These are phyloP conservation scores for Leccinum fallax DNA, from an alignment of 1,284 basidiomycete species.

Conservation along the genomic window DNA sequence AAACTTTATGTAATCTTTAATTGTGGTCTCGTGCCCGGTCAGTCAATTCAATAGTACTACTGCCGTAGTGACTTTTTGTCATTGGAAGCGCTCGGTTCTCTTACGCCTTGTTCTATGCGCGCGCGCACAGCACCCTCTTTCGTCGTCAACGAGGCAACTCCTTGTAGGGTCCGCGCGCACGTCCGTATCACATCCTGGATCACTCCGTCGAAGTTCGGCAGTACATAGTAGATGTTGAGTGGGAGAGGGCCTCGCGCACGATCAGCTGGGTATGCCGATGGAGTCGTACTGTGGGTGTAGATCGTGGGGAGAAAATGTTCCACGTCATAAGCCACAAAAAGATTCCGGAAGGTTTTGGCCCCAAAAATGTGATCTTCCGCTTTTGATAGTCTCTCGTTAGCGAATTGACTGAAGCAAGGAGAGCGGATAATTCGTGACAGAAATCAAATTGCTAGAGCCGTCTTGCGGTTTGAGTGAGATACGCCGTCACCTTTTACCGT, in stretches of 20 bases:
- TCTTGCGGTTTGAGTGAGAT: not conserved
- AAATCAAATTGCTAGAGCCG: conserved; percentile 4
- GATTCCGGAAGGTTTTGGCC: conserved; percentile 8
- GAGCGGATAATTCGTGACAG: conserved; percentile 1
- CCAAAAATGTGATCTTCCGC: not conserved
- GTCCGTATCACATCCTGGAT: conserved; percentile 43
- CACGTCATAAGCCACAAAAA: conserved; percentile 47
- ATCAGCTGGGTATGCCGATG: conserved; percentile 50
- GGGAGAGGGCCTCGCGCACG: conserved; percentile 36
- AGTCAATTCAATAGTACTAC: too few species aligned
- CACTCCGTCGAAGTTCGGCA: conserved; percentile 37
- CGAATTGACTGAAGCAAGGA: conserved; percentile 5
- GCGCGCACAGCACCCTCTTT: too few species aligned
- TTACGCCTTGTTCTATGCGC: too few species aligned
- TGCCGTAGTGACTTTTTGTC: too few species aligned
- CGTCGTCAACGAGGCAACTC: not conserved
- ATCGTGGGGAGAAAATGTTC: conserved; percentile 52
- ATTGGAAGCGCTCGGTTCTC: too few species aligned
- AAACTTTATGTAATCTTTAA: too few species aligned
- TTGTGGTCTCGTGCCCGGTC: too few species aligned
- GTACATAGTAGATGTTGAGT: conserved; percentile 47
- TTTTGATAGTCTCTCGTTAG: conserved; percentile 9
- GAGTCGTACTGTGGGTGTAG: conserved; percentile 14
- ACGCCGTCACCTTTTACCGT: conserved; percentile 9
- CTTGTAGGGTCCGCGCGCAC: conserved; percentile 40